These are phyloP conservation scores for Cryptococcus amylolentus DNA, from an alignment of 1,284 basidiomycete genomes.

Conservation along the genomic window DNA sequence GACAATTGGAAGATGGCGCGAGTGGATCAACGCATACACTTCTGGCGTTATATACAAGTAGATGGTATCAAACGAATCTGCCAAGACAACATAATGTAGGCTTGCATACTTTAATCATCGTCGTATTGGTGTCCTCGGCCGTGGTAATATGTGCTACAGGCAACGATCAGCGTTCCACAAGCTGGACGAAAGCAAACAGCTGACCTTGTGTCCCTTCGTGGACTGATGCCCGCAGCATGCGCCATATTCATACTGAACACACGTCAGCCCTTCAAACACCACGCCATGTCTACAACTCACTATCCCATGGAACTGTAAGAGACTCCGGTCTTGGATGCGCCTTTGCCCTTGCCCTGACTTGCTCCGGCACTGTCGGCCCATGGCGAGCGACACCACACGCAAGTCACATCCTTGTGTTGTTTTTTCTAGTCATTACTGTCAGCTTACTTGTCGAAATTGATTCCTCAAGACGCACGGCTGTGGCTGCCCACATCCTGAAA, in stretches of 20 bases:
- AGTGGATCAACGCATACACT: slow-evolving; percentile 56
- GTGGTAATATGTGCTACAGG: slow-evolving; percentile 54
- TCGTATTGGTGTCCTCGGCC: slow-evolving; percentile 4
- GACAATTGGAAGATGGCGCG: slow-evolving; percentile 34
- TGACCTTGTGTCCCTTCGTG: slow-evolving; percentile 31
- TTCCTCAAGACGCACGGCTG: slow-evolving; percentile 16
- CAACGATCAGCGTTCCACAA: slow-evolving; percentile 54
- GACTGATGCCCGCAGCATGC: slow-evolving; percentile 25
- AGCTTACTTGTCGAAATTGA: neutral
- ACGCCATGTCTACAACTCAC: neutral
- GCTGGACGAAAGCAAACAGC: neutral
- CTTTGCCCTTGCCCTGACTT: slow-evolving; percentile 9
- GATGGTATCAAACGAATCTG: too few relatives aligned
- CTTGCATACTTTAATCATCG: slow-evolving; percentile 12
- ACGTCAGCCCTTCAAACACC: neutral
- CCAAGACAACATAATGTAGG: too few relatives aligned
- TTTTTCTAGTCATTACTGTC: slow-evolving; percentile 10
- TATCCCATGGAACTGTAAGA: slow-evolving; percentile 21
- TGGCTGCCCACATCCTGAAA: slow-evolving; percentile 33
- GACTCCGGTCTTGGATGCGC: slow-evolving; percentile 5
- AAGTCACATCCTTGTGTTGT: slow-evolving; percentile 21
- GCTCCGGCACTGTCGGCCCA: slow-evolving; percentile 15
- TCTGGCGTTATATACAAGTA: too few relatives aligned
- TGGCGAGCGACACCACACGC: slow-evolving; percentile 36
- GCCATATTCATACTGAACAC: slow-evolving; percentile 36